Evolutionary conservation across 495 filamentous ascomycete species (phyloP).

Genomic region (Bombardia bombarda): DNA sequence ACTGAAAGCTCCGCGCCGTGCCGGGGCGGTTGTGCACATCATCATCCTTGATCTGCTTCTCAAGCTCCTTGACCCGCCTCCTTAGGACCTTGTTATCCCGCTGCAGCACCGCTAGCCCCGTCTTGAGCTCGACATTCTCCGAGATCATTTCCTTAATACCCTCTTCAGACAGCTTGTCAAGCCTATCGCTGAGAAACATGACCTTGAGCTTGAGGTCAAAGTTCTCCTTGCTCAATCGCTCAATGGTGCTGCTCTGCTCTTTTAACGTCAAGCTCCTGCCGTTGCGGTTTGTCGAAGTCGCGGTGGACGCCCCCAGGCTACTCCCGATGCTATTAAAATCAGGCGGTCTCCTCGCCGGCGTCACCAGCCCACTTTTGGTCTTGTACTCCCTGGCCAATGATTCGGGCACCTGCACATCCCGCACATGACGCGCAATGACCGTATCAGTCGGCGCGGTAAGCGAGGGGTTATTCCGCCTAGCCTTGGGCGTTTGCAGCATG

Average conservation of each 20-base stretch:
- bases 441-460: constrained; percentile 70
- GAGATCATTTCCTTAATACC: constrained; percentile 95
- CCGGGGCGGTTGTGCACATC: constrained; percentile 54
- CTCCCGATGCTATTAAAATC: constrained; percentile 40
- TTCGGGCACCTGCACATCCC: constrained; percentile 82
- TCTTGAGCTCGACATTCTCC: constrained; percentile 93
- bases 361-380: constrained; percentile 43
- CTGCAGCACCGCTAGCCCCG: constrained; percentile 74
- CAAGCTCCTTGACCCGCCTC: constrained; percentile 71
- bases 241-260: constrained; percentile 94
- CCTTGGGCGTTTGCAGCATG: constrained; percentile 36
- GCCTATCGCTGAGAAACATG: constrained; percentile 86
- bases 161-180: constrained; percentile 91
- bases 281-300: constrained; percentile 47
- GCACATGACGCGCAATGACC: constrained; percentile 76
- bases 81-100: constrained; percentile 80
- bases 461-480: constrained; percentile 37
- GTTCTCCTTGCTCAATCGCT: constrained; percentile 89
- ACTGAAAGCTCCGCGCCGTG: constrained; percentile 39
- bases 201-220: constrained; percentile 98
- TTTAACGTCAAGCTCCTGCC: constrained; percentile 84
- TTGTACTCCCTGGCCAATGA: constrained; percentile 80
- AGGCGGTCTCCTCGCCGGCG: constrained; percentile 47
- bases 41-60: constrained; percentile 73
- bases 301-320: constrained; percentile 19